phyloP scores from a whole-genome alignment of 2,329 filamentous ascomycete species.

The Macroventuria anomochaeta region DNA sequence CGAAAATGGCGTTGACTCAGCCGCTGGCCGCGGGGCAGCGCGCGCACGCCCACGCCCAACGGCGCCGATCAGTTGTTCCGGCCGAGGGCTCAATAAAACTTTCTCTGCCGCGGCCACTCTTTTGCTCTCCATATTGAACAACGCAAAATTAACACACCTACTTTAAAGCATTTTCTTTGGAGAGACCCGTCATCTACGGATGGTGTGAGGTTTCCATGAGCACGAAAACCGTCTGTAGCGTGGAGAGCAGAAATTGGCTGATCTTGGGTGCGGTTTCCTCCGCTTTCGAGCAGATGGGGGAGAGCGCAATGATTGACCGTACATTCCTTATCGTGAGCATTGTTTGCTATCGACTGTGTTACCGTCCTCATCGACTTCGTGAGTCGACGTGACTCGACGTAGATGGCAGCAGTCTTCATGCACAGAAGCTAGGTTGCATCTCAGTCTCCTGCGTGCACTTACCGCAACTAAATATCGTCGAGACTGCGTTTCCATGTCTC shows the following conservation, averaged over 20 bases:
- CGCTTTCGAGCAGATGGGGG: constrained; percentile 55
- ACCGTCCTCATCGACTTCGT: constrained; percentile 1
- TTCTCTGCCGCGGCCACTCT: constrained; percentile 35
- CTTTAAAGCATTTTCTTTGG: constrained; percentile 63
- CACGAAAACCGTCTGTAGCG: constrained; percentile 65
- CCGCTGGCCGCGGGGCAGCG: constrained; percentile 37
- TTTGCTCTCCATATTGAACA: constrained; percentile 58
- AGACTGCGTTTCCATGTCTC: constrained; percentile 20
- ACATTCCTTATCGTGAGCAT: constrained; percentile 46
- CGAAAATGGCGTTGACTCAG: constrained; percentile 45
- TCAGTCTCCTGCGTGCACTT: background rate
- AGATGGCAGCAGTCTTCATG: constrained; percentile 11
- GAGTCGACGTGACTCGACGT: constrained; percentile 13
- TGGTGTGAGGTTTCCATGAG: constrained; percentile 58
- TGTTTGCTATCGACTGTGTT: constrained; percentile 17
- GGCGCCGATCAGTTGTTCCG: background rate
- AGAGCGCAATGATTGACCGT: constrained; percentile 66
- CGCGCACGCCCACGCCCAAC: constrained; percentile 18
- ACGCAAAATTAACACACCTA: constrained; percentile 56
- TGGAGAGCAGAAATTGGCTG: constrained; percentile 59
- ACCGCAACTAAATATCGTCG: constrained; percentile 24
- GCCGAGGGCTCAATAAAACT: constrained; percentile 33
- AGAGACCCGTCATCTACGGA: constrained; percentile 50
- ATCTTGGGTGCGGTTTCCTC: constrained; percentile 66
- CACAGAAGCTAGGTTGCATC: background rate